Percentiles rank a stretch among this genome's conserved stretches.
These are phyloP conservation scores for Didymella pinodella DNA, from an alignment of 2,329 filamentous ascomycete species.

Conservation along the genomic window DNA sequence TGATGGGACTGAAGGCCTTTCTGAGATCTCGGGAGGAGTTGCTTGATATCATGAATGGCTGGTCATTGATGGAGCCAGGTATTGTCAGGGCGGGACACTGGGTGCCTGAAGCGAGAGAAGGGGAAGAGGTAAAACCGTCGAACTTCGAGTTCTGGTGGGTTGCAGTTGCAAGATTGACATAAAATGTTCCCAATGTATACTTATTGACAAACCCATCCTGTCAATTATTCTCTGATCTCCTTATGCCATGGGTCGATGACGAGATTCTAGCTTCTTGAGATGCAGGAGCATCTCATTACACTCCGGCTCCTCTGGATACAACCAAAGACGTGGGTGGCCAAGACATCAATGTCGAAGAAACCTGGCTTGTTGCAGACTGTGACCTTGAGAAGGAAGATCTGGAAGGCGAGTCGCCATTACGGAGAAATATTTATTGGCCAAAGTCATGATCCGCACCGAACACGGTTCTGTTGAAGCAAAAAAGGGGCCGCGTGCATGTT, in stretches of 20 bases:
- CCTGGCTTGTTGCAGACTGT: not conserved
- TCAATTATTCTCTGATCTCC: not conserved
- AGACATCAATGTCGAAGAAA: not conserved
- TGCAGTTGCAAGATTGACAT: not conserved
- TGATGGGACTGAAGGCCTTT: not conserved
- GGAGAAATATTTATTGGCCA: not conserved
- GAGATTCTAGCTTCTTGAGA: not conserved
- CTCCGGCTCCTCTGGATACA: too few relatives aligned
- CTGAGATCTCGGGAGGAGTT: not conserved
- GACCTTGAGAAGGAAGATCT: not conserved
- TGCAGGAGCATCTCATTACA: not conserved
- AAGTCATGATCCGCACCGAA: not conserved
- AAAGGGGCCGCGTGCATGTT: not conserved
- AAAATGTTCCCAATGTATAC: not conserved
- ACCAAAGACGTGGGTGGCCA: not conserved
- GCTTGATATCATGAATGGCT: not conserved
- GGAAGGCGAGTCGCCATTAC: not conserved
- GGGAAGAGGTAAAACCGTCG: not conserved
- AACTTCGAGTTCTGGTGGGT: not conserved
- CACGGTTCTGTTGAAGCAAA: not conserved
- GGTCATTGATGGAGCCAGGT: not conserved
- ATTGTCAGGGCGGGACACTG: not conserved
- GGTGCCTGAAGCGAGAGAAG: not conserved
- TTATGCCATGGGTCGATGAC: not conserved
- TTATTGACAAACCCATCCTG: not conserved